Base-by-base conservation (phyloP, 495 filamentous ascomycete species). In the Trichoderma erinaceum region DNA sequence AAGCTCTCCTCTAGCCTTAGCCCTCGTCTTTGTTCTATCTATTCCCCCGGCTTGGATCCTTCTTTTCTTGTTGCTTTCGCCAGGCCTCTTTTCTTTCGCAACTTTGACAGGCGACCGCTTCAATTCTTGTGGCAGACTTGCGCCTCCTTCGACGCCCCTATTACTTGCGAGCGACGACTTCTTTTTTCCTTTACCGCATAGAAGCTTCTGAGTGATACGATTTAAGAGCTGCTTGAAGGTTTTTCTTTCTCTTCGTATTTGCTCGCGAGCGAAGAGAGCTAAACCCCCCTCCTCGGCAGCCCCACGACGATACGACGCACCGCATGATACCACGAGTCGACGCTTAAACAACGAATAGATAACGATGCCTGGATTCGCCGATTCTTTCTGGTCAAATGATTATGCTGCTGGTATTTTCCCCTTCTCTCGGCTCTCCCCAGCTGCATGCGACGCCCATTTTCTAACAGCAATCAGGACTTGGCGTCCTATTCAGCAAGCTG, bases 341-440 rank as follows among this genome's bases (percentile, higher is more conserved):
- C 44, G 44, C 41, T 48, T 43, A 11, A 18, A 46, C 10, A 15
- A 11, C 56, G 23, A 18, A 23, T 68, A 38, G 29, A 16, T 38
- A 13, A 78, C 74, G 69, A 94, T 94, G 92, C 89, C 90, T 70
- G 86, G 90, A 50, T 97, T 97, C 79, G 87, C 92, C 69, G 92
- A 94, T 80, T 96, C 93, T 7, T 97, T 97, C 79, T 97, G 93
- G 93, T 93, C 92, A 68, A 86, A 86, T 71, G 93, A 97, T 81
- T 97, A 97, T 79, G 91, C 93, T 71, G 89, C 89, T 78, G 93
- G 88, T 90, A 78, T 78, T 85, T 75, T 67, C 35, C 35, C 35
- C 44, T 25, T 44, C 56, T 16, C 48, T n/a, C 35, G 50, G 64
- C 44, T 27, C 64, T 52, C 58, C 52, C 48, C 68, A 50, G 29